Base-by-base conservation (phyloP, 2,329 filamentous ascomycete genomes). In the Cephalotrichum gorgonifer region DNA sequence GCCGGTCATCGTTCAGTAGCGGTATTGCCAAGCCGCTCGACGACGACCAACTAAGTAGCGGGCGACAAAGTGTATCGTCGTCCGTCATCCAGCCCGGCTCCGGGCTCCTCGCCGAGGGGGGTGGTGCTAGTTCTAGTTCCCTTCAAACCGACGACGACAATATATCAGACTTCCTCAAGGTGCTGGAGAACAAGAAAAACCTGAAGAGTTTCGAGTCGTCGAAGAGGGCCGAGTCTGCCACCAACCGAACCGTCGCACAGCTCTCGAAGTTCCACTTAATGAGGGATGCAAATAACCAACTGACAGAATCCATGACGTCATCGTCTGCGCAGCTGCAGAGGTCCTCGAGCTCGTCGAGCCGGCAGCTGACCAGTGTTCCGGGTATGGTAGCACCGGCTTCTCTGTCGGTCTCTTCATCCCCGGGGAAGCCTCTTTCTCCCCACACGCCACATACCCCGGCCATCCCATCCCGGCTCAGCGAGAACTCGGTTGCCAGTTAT, bases 371-470 rank as follows among this genome's bases (percentile, higher is more conserved):
- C 9, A 79, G 78, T 53, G 74, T 81, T 3, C 76, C 78, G 3
- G 74, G 85, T 52, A 87, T 89, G 63, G 66, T 68, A 14, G 85
- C 87, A 48, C 75, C 89, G 1, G 85, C 84, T 4, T 88, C 86
- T 0, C 73, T 88, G 54, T 96, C 90, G 4, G 83, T 84, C 11
- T 91, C 88, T 1, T 91, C 89, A 1, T 96, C 90, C 9, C 90
- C 90, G 1, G 88, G 86, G 50, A 95, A 95, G 58, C 88, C 89
- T 0, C 78, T 94, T 17, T 95, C 88, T 3, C 89, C 86, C 9
- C 88, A 91, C 60, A 95, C 88, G 0, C 88, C 90, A 1, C 90
- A 97, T 60, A 95, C 89, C 0, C 93, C 93, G 4, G 89, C 90
- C 11, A 88, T 97, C 26, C 91, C 91, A 20, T 96, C 90, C 7